Conservation (phyloP, 2,329 filamentous ascomycete genomes). For the Arthrobotrys megalospora region DNA sequence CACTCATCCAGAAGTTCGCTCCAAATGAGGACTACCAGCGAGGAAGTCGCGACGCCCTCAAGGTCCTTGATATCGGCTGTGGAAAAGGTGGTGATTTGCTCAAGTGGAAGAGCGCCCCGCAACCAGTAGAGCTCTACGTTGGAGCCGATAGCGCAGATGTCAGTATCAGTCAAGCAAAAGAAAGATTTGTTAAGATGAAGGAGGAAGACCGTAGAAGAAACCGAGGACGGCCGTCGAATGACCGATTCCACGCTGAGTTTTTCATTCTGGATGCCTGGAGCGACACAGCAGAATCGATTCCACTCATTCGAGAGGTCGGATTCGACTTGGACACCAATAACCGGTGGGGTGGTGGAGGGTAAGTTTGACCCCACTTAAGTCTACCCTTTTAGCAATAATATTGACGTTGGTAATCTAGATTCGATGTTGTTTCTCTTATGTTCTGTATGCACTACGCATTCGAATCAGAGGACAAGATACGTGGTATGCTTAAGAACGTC, state of each 20-base stretch:
- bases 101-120: constrained; percentile 96
- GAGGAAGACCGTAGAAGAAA: constrained; percentile 71
- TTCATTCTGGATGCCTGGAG: constrained; percentile 93
- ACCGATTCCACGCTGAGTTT: constrained; percentile 84
- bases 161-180: constrained; percentile 89
- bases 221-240: constrained; percentile 72
- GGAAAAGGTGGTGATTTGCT: constrained; percentile 95
- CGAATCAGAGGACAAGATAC: constrained; percentile 89
- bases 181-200: constrained; percentile 83
- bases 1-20: constrained; percentile 95
- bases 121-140: constrained; percentile 91
- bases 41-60: constrained; percentile 73
- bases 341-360: constrained; percentile 66
- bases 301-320: constrained; percentile 86
- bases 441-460: constrained; percentile 99
- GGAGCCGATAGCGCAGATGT: constrained; percentile 93
- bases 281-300: constrained; percentile 83
- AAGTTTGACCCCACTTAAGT: constrained; percentile 15
- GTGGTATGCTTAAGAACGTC: constrained; percentile 93
- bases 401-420: constrained; percentile 69
- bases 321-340: constrained; percentile 79
- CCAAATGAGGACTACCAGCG: constrained; percentile 78
- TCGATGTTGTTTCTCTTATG: constrained; percentile 99
- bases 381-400: background rate
- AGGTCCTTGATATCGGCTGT: constrained; percentile 94